phyloP scores from a whole-genome alignment of 106 monocot species.

The Dactylorhiza incarnata region DNA sequence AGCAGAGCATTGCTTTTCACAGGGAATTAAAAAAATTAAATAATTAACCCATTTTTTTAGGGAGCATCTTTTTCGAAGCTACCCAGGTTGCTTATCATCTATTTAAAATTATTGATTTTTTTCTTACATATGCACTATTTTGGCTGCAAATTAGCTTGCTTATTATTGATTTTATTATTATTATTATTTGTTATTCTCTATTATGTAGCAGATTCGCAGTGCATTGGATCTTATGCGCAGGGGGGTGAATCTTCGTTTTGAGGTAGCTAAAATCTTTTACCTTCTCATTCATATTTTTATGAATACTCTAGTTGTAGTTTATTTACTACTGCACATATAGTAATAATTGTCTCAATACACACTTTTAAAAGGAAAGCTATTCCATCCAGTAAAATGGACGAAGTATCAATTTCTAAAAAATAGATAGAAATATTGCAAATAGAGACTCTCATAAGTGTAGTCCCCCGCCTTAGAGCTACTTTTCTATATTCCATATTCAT shows the following conservation, averaged over 20 bases:
- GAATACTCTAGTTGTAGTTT: too few species aligned
- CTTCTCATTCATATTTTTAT: too few species aligned
- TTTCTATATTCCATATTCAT: too few species aligned
- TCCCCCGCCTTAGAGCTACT: too few species aligned
- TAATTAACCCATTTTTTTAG: background rate
- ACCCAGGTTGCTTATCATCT: background rate
- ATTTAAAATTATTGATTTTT: background rate
- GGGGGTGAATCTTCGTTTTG: slow-evolving; percentile 20
- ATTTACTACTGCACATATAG: too few species aligned
- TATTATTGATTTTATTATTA: background rate
- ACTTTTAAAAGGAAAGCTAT: too few species aligned
- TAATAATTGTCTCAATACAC: too few species aligned
- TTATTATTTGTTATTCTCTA: background rate
- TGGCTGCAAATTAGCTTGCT: background rate
- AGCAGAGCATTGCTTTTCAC: background rate
- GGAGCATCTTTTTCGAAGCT: background rate
- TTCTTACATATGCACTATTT: background rate
- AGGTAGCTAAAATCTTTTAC: slow-evolving; percentile 10
- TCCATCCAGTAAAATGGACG: too few species aligned
- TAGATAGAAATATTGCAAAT: too few species aligned
- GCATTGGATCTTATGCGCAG: slow-evolving; percentile 29
- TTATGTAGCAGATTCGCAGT: slow-evolving; percentile 19
- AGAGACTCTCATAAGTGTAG: too few species aligned
- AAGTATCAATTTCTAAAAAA: too few species aligned
- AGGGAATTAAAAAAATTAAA: background rate